These are phyloP conservation scores for Puccinia coronata DNA, from an alignment of 1,284 basidiomycete genomes.

Conservation along the genomic window DNA sequence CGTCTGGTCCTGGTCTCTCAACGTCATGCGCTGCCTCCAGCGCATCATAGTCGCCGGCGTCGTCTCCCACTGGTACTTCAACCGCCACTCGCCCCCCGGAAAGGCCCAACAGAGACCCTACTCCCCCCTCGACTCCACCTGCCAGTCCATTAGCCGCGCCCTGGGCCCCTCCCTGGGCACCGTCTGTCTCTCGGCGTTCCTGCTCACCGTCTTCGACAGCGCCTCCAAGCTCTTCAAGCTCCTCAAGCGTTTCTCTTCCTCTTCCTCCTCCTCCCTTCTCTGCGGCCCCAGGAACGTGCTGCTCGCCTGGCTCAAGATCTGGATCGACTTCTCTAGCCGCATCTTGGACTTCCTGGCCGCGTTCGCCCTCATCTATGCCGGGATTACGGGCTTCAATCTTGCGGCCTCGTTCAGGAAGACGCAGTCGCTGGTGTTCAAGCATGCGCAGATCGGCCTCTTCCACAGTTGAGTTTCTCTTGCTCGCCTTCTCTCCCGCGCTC, in stretches of 20 bases:
- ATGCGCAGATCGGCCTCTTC: conserved; percentile 28
- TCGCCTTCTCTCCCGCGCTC: background rate
- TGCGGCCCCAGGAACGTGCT: background rate
- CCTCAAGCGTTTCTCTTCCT: conserved; percentile 6
- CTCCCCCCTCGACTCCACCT: conserved; percentile 36
- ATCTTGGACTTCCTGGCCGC: conserved; percentile 33
- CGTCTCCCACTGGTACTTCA: conserved; percentile 49
- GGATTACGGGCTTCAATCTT: conserved; percentile 43
- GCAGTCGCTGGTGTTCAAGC: conserved; percentile 22
- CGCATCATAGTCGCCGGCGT: conserved; percentile 42
- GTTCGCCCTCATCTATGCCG: conserved; percentile 39
- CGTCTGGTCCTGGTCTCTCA: conserved; percentile 48
- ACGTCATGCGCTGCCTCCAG: conserved; percentile 39
- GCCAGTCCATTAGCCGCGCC: conserved; percentile 35
- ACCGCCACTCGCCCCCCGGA: conserved; percentile 39
- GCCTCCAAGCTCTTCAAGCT: conserved; percentile 14
- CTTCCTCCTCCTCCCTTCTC: background rate
- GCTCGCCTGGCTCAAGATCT: conserved; percentile 11
- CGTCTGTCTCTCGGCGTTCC: conserved; percentile 38
- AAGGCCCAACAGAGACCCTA: conserved; percentile 2
- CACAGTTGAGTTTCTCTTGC: conserved; percentile 35
- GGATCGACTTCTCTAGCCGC: conserved; percentile 19
- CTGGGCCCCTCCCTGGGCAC: conserved; percentile 43
- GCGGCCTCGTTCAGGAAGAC: conserved; percentile 14
- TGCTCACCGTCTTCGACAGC: conserved; percentile 36